These are phyloP conservation scores for Chondrus crispus DNA, from an alignment of 23 red algal genomes.

Conservation along the genomic window DNA sequence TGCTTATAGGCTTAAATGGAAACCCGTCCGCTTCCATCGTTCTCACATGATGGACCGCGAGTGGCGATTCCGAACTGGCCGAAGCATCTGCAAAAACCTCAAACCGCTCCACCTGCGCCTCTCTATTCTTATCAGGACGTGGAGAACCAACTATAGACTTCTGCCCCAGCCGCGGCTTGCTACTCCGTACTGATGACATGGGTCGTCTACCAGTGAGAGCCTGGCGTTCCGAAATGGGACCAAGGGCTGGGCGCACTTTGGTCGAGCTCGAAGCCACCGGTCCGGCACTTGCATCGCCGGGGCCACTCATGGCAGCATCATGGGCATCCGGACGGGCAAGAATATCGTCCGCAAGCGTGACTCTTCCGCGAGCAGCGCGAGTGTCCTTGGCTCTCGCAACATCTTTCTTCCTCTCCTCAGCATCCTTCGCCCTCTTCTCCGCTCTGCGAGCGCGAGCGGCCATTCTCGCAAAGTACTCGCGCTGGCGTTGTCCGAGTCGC, in stretches of 20 bases:
- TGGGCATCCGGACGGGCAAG: background rate
- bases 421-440: slow-evolving; percentile 42
- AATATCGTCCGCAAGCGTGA: background rate
- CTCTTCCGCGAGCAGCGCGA: background rate
- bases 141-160: background rate
- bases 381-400: background rate
- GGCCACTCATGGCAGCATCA: too few species aligned
- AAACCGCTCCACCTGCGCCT: background rate
- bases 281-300: background rate
- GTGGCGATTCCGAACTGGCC: background rate
- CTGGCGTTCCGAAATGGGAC: slow-evolving; percentile 17
- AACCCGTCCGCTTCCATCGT: background rate
- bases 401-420: background rate
- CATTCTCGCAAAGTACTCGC: slow-evolving; percentile 84
- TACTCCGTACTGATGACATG: background rate
- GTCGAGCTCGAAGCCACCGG: background rate
- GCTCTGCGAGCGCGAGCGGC: slow-evolving; percentile 42
- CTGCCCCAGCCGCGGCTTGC: background rate
- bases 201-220: slow-evolving; percentile 30
- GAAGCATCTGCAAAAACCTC: slow-evolving; percentile 13
- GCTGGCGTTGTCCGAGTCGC: slow-evolving; percentile 52
- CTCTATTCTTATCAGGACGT: background rate
- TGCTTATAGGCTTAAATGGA: background rate
- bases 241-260: background rate
- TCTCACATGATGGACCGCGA: background rate